A percentile compares a stretch with the other conserved stretches of the same genome.
phyloP scores from a whole-genome alignment of 2,329 filamentous ascomycete species.

The Stachybotrys elegans region DNA sequence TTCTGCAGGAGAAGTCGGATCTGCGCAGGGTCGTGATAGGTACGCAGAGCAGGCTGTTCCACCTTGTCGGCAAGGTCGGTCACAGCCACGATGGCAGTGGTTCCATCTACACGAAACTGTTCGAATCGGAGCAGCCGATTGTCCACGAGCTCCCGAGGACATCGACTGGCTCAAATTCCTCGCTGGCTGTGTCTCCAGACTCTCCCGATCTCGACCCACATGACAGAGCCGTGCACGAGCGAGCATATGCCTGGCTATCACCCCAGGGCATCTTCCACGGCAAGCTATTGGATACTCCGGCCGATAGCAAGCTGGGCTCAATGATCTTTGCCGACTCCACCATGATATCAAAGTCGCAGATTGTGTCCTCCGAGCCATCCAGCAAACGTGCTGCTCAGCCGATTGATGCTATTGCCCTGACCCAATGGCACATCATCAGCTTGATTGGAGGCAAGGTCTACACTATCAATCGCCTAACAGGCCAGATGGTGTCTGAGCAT shows the following conservation, averaged over 20 bases:
- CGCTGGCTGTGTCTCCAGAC: conserved; percentile 74
- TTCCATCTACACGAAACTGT: conserved; percentile 81
- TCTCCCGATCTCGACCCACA: conserved; percentile 47
- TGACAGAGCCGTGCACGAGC: conserved; percentile 60
- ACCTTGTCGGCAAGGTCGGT: conserved; percentile 74
- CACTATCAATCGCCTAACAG: conserved; percentile 81
- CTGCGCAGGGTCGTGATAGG: conserved; percentile 72
- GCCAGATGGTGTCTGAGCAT: conserved; percentile 82
- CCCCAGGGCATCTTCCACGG: conserved; percentile 85
- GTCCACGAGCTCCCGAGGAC: conserved; percentile 64
- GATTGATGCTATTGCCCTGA: conserved; percentile 76
- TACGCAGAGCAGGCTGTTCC: conserved; percentile 72
- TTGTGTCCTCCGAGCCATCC: conserved; percentile 63
- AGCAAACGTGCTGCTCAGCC: conserved; percentile 64
- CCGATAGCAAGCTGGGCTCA: conserved; percentile 59
- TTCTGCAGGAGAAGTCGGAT: conserved; percentile 62
- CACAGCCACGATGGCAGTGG: conserved; percentile 73
- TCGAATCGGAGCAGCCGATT: conserved; percentile 78
- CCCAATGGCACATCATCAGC: conserved; percentile 88
- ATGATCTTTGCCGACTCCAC: conserved; percentile 76
- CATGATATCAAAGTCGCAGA: conserved; percentile 67
- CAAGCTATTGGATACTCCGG: conserved; percentile 60
- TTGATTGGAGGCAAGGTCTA: conserved; percentile 79
- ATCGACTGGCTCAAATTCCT: conserved; percentile 53
- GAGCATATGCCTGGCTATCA: conserved; percentile 86